Percentiles rank a stretch among this genome's conserved stretches.
These are phyloP conservation scores for Colletotrichum salicis DNA, from an alignment of 2,329 filamentous ascomycete species.

Conservation along the genomic window DNA sequence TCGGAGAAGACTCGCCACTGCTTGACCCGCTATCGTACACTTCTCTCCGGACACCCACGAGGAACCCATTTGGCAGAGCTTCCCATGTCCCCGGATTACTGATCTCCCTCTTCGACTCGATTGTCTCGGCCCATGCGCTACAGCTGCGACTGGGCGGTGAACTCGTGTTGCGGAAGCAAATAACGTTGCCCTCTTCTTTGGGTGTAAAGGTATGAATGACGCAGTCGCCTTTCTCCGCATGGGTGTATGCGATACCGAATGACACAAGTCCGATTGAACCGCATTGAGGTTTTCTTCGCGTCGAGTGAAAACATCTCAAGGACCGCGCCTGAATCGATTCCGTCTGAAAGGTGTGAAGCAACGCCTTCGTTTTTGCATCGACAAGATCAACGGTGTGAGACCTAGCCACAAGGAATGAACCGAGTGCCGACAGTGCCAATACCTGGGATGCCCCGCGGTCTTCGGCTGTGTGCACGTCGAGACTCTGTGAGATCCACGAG, in stretches of 20 bases:
- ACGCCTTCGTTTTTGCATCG: constrained; percentile 52
- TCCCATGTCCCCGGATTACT: constrained; percentile 75
- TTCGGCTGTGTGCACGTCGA: constrained; percentile 52
- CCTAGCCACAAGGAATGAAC: constrained; percentile 70
- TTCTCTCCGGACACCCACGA: constrained; percentile 71
- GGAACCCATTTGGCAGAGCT: constrained; percentile 66
- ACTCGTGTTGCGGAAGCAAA: constrained; percentile 64
- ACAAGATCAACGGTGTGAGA: constrained; percentile 68
- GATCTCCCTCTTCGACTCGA: constrained; percentile 63
- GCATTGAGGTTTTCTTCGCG: constrained; percentile 61
- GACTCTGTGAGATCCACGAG: constrained; percentile 61
- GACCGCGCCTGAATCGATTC: constrained; percentile 68
- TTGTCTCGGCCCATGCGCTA: constrained; percentile 63
- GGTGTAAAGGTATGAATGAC: constrained; percentile 73
- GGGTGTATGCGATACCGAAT: constrained; percentile 73
- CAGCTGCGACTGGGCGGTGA: constrained; percentile 54
- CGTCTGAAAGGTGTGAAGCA: constrained; percentile 72
- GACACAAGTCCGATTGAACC: constrained; percentile 67
- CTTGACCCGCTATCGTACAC: constrained; percentile 40
- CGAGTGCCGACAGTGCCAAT: constrained; percentile 66
- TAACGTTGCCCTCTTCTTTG: constrained; percentile 61
- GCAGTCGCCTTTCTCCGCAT: constrained; percentile 68
- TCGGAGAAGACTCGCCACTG: constrained; percentile 35
- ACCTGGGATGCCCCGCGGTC: constrained; percentile 64
- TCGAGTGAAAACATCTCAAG: constrained; percentile 69